Evolutionary conservation across 2,329 filamentous ascomycete genomes (phyloP), one percentile per base, ranked within the genome.

Genomic region (Colletotrichum sp.): DNA sequence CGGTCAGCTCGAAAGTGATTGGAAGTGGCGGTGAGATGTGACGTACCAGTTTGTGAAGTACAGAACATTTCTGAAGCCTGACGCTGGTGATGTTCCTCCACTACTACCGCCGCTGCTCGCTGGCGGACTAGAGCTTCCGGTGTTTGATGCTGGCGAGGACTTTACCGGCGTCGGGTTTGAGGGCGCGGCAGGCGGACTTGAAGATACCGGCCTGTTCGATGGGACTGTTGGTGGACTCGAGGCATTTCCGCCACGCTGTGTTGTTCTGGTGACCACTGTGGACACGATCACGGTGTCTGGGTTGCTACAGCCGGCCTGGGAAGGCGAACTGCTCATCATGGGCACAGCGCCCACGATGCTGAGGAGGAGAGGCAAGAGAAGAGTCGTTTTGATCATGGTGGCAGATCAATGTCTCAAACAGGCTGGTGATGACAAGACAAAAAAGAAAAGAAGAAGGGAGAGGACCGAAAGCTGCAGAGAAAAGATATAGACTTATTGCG

Each of bases 11-110:
- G 43, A 21, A 21, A 18, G 26, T 64, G 6, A 67, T n/a, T 34
- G 34, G 6, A 18, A 36, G 7, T 24, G 36, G 18, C 38, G 26
- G 26, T 24, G 2, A n/a, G 1, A 10, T 4, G 10, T 3, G 6
- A 76, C 84, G 73, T 78, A 90, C 89, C 89, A 91, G 77, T 90
- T 91, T 12, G 88, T 87, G 73, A 91, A 90, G 81, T 91, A 91
- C 12, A 90, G 79, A 1, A 86, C 85, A 77, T 89, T 91, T 32
- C 78, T 72, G 48, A 72, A 78, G 21, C 69, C 65, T 13, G 68
- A 67, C n/a, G 68, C 60, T 10, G 68, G 58, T 16, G 67, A 28
- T 24, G 26, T 52, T 21, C 43, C 38, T 38, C 32, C 32, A n/a
- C 38, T 24, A 8, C 18, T 56, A 24, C 38, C 38, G 38, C 28